Evolutionary conservation across 2,329 filamentous ascomycete genomes (phyloP), one percentile per base, ranked within the genome.

Genomic region (Monosporascus sp.): DNA sequence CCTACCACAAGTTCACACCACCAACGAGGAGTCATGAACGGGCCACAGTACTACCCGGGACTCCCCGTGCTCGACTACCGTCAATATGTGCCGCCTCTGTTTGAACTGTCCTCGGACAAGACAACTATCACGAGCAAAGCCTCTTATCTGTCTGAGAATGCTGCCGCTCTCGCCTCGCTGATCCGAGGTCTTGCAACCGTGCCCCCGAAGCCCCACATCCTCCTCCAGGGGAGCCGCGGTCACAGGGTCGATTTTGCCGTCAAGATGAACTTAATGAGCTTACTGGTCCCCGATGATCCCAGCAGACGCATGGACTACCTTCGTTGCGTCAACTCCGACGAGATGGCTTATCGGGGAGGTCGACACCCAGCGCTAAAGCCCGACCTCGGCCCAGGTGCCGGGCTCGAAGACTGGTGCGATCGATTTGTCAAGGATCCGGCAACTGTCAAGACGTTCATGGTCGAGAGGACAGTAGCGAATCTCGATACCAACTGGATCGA

Each of bases 401-500:
- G 71, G 20, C 62, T 81, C 1, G 76, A 80, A 46, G 75, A 72
- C 49, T 81, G 78, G 77, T 77, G 74, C 52, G 68, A 70, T 11
- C 68, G 70, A 7, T 80, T 72, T 57, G 65, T 78, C n/a, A 68
- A 74, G 50, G 77, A 81, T 59, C 57, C 65, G 34, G 69, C 72
- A 8, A 57, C 65, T 6, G 69, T 76, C 61, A 80, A 79, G 66
- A 68, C 69, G 7, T 83, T 83, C 59, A 67, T 70, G 8, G 68
- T 83, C 7, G 76, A 81, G 57, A 72, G 80, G 2, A 73, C 74
- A 31, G 76, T 83, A 14, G 74, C 73, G 20, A 82, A 83, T 60
- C 70, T 82, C 54, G 79, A 83, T 60, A 72, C 72, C n/a, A 67
- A 67, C 51, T 82, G 79, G 73, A 65, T 83, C 15, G 78, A 82